Conservation (phyloP, 257 asterid species). For the Solanum neorickii region DNA sequence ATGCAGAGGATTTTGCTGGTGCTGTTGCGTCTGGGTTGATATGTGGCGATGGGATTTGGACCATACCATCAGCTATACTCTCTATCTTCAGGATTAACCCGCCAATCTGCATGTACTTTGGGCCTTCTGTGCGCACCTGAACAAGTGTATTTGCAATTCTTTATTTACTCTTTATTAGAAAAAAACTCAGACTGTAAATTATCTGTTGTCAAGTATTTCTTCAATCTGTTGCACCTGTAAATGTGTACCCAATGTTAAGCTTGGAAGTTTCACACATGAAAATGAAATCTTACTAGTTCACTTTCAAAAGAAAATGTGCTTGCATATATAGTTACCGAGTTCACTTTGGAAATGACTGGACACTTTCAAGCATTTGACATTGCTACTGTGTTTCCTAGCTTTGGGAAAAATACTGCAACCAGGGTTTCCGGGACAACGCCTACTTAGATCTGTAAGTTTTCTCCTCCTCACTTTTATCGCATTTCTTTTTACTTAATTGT, state of each 20-base stretch:
- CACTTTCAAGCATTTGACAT: background rate
- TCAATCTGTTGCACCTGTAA: background rate
- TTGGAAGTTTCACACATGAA: background rate
- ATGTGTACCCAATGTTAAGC: background rate
- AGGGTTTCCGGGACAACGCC: background rate
- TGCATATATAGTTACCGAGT: background rate
- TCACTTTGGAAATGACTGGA: background rate
- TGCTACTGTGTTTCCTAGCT: background rate
- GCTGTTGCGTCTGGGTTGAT: constrained; percentile 94
- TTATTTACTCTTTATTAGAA: background rate
- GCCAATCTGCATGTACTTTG: constrained; percentile 89
- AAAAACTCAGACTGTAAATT: constrained; percentile 14
- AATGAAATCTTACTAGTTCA: background rate
- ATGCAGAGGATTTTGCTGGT: constrained; percentile 70
- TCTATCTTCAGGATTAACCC: constrained; percentile 88
- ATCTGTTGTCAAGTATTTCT: background rate
- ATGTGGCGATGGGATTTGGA: constrained; percentile 94
- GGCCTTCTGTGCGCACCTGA: constrained; percentile 57
- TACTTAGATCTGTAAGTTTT: background rate
- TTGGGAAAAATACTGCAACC: background rate
- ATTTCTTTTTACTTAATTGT: background rate
- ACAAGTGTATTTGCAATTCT: background rate
- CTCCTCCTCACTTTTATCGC: background rate
- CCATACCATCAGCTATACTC: constrained; percentile 85
- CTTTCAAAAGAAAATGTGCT: background rate